Percentiles rank a stretch among this genome's conserved stretches.
Evolutionary conservation across 495 filamentous ascomycete genomes (phyloP).

Genomic region (Articulospora tetracladia): DNA sequence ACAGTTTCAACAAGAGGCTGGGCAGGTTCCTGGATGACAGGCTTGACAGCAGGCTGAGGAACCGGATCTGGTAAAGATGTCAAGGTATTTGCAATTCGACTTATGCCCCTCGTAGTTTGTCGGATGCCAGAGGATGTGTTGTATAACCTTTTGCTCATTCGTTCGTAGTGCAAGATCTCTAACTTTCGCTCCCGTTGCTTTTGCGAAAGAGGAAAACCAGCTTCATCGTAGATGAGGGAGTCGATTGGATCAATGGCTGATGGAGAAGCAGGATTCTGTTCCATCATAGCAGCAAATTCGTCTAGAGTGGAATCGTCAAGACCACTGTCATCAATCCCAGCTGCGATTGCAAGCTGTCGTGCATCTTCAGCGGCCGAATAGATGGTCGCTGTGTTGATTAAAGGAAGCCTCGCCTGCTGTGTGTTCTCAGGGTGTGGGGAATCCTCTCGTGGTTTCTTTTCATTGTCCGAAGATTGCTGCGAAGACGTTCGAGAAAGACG

Average conservation of each 20-base stretch:
- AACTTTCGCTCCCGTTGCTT: constrained; percentile 34
- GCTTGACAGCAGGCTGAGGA: constrained; percentile 1
- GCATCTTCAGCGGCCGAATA: constrained; percentile 47
- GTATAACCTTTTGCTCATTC: constrained; percentile 55
- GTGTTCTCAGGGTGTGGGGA: neutral
- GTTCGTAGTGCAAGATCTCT: constrained; percentile 45
- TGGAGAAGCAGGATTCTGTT: constrained; percentile 12
- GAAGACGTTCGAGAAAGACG: too few species aligned
- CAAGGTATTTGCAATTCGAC: constrained; percentile 28
- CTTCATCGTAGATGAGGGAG: constrained; percentile 24
- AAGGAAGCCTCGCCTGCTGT: constrained; percentile 12
- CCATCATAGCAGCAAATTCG: constrained; percentile 11
- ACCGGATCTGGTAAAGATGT: constrained; percentile 16
- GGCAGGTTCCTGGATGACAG: neutral
- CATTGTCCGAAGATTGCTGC: neutral
- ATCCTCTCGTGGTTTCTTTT: neutral
- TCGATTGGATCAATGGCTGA: constrained; percentile 6
- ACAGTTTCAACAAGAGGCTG: too few species aligned
- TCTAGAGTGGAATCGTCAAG: constrained; percentile 53
- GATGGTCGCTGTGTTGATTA: constrained; percentile 45
- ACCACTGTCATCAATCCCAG: constrained; percentile 44
- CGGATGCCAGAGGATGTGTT: constrained; percentile 60
- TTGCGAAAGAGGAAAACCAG: constrained; percentile 30
- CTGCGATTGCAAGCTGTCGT: constrained; percentile 40
- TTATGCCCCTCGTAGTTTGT: constrained; percentile 62